phyloP scores from a whole-genome alignment of 2,329 filamentous ascomycete genomes.

The Diplodia scrobiculata region DNA sequence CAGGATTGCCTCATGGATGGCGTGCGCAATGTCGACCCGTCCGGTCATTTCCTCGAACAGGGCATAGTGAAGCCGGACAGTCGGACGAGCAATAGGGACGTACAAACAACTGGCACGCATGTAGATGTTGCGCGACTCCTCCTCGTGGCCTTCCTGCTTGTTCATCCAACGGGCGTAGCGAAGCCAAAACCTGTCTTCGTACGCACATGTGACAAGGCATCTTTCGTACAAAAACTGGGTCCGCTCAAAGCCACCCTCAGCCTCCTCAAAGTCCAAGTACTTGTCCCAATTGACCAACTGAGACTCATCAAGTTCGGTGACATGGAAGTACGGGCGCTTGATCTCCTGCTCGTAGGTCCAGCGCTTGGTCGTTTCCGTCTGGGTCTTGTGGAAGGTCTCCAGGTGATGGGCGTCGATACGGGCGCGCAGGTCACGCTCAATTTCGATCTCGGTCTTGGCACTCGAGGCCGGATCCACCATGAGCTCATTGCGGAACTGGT shows the following conservation, averaged over 20 bases:
- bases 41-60: conserved; percentile 86
- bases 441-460: conserved; percentile 69
- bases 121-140: conserved; percentile 91
- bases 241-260: conserved; percentile 73
- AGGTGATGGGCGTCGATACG: conserved; percentile 81
- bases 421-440: conserved; percentile 78
- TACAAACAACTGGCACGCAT: conserved; percentile 81
- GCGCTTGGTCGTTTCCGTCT: conserved; percentile 84
- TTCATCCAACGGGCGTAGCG: conserved; percentile 96
- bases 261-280: conserved; percentile 94
- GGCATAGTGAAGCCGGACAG: conserved; percentile 85
- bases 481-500: conserved; percentile 70
- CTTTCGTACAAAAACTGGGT: conserved; percentile 88
- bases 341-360: conserved; percentile 95
- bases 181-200: conserved; percentile 98
- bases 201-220: conserved; percentile 86
- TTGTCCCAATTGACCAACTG: conserved; percentile 92
- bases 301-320: conserved; percentile 83
- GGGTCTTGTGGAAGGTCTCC: conserved; percentile 76
- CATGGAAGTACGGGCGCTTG: conserved; percentile 95
- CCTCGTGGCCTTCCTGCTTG: conserved; percentile 74
- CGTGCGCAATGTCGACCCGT: conserved; percentile 74
- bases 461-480: conserved; percentile 59
- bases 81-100: conserved; percentile 81
- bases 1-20: conserved; percentile 81